Percentiles rank a stretch among this genome's conserved stretches.
Conservation (phyloP, 257 asterid genomes). For the Rhazya stricta region DNA sequence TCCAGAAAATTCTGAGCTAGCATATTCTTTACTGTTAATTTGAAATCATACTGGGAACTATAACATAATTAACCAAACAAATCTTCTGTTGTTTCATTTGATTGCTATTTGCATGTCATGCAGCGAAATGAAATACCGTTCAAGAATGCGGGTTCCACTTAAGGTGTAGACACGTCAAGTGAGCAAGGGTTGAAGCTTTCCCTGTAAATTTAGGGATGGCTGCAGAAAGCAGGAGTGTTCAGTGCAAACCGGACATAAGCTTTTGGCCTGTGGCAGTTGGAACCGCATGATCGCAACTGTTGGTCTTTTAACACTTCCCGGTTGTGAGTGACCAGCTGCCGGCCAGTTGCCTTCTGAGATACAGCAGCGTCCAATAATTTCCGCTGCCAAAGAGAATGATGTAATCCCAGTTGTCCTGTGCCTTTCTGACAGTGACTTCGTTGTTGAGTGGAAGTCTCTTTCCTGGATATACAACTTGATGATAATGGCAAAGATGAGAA, state of each 20-base stretch:
- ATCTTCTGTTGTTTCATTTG: background rate
- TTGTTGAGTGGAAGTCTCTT: background rate
- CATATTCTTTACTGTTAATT: slow-evolving; percentile 1
- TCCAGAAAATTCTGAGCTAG: slow-evolving; percentile 10
- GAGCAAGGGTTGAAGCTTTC: background rate
- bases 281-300: background rate
- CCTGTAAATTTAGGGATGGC: background rate
- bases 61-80: background rate
- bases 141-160: background rate
- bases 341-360: background rate
- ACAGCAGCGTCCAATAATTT: background rate
- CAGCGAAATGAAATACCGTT: slow-evolving; percentile 10
- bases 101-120: slow-evolving; percentile 3
- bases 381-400: background rate
- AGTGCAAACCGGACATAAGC: background rate
- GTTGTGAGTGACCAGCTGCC: background rate
- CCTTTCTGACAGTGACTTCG: background rate
- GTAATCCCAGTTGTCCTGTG: background rate
- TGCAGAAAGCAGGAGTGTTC: slow-evolving; percentile 5
- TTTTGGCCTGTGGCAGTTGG: background rate
- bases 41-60: background rate
- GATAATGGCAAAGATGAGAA: background rate
- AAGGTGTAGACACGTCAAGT: background rate
- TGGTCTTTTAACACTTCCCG: background rate
- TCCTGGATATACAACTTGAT: background rate